A percentile compares a stretch with the other conserved stretches of the same genome.
phyloP scores from a whole-genome alignment of 2,329 filamentous ascomycete species.

The Hypoxylon sp. region DNA sequence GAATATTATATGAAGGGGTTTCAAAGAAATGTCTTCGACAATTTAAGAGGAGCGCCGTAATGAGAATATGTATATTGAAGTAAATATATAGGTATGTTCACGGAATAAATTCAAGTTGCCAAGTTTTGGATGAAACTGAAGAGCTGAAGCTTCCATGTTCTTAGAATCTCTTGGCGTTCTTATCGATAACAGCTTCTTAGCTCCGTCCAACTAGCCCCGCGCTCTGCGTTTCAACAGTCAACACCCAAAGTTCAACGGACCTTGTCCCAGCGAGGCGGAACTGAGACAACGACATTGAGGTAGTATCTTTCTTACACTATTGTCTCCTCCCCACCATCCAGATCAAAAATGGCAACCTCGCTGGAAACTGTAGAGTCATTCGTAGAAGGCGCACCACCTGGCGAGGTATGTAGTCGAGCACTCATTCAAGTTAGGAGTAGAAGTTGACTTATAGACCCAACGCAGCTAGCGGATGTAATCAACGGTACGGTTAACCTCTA shows the following conservation, averaged over 20 bases:
- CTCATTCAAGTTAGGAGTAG: slow-evolving; percentile 17
- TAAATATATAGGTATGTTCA: background rate
- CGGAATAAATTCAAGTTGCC: background rate
- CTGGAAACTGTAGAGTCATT: slow-evolving; percentile 82
- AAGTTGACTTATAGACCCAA: slow-evolving; percentile 38
- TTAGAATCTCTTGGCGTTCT: background rate
- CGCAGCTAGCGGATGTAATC: slow-evolving; percentile 86
- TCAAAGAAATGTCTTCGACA: background rate
- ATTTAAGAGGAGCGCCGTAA: background rate
- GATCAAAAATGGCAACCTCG: slow-evolving; percentile 54
- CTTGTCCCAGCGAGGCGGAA: slow-evolving; percentile 10
- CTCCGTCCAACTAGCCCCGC: slow-evolving; percentile 18
- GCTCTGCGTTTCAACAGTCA: slow-evolving; percentile 27
- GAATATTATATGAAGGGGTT: background rate
- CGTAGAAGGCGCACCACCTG: slow-evolving; percentile 92
- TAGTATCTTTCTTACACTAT: background rate
- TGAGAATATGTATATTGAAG: background rate
- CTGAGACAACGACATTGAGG: slow-evolving; percentile 10
- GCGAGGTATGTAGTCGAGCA: slow-evolving; percentile 76
- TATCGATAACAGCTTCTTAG: slow-evolving; percentile 19
- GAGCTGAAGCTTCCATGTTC: no score
- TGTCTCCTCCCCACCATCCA: background rate
- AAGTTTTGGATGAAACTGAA: background rate
- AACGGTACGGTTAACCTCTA: slow-evolving; percentile 69
- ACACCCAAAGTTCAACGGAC: slow-evolving; percentile 13